These are phyloP conservation scores for Spongospora subterranea DNA, from an alignment of 208 protist genomes.

Conservation along the genomic window DNA sequence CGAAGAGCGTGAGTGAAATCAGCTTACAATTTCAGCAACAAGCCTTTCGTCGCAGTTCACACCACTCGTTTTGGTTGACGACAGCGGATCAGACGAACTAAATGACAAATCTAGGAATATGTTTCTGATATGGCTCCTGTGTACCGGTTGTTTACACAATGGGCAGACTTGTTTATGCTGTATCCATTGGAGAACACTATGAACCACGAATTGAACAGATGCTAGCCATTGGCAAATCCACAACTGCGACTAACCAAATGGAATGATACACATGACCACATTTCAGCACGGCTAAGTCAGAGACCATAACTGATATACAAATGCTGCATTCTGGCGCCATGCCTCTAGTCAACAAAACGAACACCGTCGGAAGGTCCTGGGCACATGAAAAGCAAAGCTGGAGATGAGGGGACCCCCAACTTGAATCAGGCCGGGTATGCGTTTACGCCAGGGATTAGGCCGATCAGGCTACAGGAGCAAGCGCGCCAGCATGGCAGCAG, in stretches of 20 bases:
- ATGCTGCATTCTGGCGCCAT: constrained; percentile 18
- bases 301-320: background rate
- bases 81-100: background rate
- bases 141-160: constrained; percentile 1
- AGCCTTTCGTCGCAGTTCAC: background rate
- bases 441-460: no score
- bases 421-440: no score
- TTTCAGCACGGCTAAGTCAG: background rate
- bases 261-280: constrained; percentile 52
- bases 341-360: background rate
- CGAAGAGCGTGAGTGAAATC: background rate
- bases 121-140: background rate
- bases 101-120: background rate
- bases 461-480: background rate
- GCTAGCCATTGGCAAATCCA: background rate
- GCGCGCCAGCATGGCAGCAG: background rate
- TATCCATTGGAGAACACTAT: background rate
- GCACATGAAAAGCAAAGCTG: background rate
- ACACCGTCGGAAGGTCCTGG: background rate
- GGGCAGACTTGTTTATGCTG: background rate
- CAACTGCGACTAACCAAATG: background rate
- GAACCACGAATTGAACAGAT: background rate
- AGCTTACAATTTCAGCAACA: background rate
- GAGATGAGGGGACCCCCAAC: background rate
- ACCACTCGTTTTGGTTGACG: background rate